Base-by-base conservation (phyloP, 106 monocot species). In the Allium sativum region DNA sequence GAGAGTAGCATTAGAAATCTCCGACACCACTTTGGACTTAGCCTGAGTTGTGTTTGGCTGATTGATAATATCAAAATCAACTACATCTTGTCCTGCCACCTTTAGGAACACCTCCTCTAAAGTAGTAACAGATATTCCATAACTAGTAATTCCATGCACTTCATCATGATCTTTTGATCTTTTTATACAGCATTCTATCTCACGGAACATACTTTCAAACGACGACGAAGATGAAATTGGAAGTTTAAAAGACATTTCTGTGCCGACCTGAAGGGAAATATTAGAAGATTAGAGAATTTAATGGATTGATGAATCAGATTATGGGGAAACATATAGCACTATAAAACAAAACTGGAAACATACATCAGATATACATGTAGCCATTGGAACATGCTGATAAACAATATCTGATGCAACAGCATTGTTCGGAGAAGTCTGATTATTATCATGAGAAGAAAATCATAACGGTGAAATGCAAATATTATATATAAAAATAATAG, bases 41-140 rank as follows among this genome's bases (percentile, higher is more conserved):
- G 58, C n/a, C 55, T 55, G 45, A 55, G 18, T 64, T 66, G 17
- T 65, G n/a, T 58, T 44, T 76, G 43, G 68, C 52, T 40, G 59
- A 65, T 53, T 55, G 17, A 56, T 52, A 31, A 31, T 31, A 65
- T 77, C 77, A 47, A 61, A 54, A 51, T 82, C 77, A 68, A 68
- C 65, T 45, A 76, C 43, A 46, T 42, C 56, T 63, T 87, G 77
- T 19, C 79, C 81, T 45, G 92, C 69, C 61, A 93, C 93, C 77
- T 74, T 87, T 70, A 93, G 72, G 67, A 93, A 93, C 12, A 93
- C 93, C 65, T 93, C 93, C 68, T 93, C 93, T 65, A 93, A 44
- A 20, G 93, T 93, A 53, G 93, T 93, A 6, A 93, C 87, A 48
- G 93, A 93, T 42, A 93, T 84, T 44, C 93, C 93, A 71, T 84